Evolutionary conservation across 352 stramenopile genomes (phyloP).

Genomic region (Paralagenidium karlingii): DNA sequence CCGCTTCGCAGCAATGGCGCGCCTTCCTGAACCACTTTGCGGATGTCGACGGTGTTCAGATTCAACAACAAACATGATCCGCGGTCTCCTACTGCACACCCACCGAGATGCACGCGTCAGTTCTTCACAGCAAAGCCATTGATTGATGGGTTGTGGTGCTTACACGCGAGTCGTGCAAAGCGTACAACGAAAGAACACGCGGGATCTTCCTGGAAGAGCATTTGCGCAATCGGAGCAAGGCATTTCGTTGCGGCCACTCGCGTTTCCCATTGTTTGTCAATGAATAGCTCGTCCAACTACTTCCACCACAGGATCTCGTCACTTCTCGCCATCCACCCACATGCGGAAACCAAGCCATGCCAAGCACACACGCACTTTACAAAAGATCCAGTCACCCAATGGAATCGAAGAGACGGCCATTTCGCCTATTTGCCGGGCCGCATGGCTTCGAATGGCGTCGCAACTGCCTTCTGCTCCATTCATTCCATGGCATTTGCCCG

Average conservation of each 20-base stretch:
- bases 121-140: slow-evolving; percentile 26
- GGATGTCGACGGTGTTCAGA: slow-evolving; percentile 41
- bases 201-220: slow-evolving; percentile 12
- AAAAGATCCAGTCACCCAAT: slow-evolving; percentile 36
- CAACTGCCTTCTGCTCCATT: slow-evolving; percentile 65
- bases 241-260: slow-evolving; percentile 58
- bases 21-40: slow-evolving; percentile 36
- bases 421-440: slow-evolving; percentile 56
- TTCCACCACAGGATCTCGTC: neutral
- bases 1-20: slow-evolving; percentile 59
- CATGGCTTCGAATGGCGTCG: slow-evolving; percentile 48
- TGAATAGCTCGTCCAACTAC: slow-evolving; percentile 35
- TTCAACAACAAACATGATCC: slow-evolving; percentile 27
- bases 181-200: slow-evolving; percentile 13
- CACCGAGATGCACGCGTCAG: neutral
- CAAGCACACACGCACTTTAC: slow-evolving; percentile 12
- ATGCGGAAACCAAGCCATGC: neutral
- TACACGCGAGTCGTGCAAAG: neutral
- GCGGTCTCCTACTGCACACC: slow-evolving; percentile 24
- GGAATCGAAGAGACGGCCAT: slow-evolving; percentile 28
- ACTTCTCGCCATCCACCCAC: neutral
- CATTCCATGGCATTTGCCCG: too few species aligned
- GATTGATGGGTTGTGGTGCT: slow-evolving; percentile 9
- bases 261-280: slow-evolving; percentile 50
- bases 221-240: slow-evolving; percentile 33